A percentile compares a stretch with the other conserved stretches of the same genome.
Conservation (phyloP, 192 early-diverging fungal genomes). For the Coemansia sp. region DNA sequence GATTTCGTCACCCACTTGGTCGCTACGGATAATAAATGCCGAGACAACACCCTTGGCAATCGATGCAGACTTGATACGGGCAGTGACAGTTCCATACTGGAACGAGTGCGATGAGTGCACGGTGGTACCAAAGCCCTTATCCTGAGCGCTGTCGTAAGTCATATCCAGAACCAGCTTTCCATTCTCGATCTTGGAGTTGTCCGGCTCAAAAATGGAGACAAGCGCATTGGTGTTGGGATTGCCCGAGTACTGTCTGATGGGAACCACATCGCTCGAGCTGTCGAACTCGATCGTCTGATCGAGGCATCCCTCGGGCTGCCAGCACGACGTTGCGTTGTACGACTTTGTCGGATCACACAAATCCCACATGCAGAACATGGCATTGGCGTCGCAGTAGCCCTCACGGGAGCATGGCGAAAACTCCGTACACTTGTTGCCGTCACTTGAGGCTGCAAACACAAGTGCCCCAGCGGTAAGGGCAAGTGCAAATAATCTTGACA, state of each 20-base stretch:
- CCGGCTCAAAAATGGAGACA: conserved; percentile 48
- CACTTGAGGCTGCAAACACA: conserved; percentile 3
- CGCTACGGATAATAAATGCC: conserved; percentile 57
- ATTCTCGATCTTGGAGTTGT: conserved; percentile 28
- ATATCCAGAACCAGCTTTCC: conserved; percentile 46
- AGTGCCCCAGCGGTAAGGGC: conserved; percentile 16
- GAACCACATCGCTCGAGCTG: conserved; percentile 22
- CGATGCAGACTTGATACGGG: conserved; percentile 61
- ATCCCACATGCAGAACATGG: conserved; percentile 50
- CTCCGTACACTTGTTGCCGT: conserved; percentile 22
- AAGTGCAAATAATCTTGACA: conserved; percentile 25
- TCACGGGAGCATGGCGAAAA: conserved; percentile 43
- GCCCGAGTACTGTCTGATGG: conserved; percentile 26
- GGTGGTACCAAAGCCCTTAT: conserved; percentile 61
- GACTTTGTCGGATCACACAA: conserved; percentile 39
- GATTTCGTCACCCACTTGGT: conserved; percentile 61
- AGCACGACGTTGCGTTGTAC: conserved; percentile 50
- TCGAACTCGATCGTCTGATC: conserved; percentile 37
- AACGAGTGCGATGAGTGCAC: conserved; percentile 45
- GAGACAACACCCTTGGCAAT: conserved; percentile 59
- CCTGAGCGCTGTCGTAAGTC: conserved; percentile 36
- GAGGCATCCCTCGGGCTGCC: conserved; percentile 42
- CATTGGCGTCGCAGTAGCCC: conserved; percentile 48
- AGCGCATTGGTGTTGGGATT: conserved; percentile 44
- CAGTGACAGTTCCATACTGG: conserved; percentile 62